Evolutionary conservation across 2,329 filamentous ascomycete genomes (phyloP).

Genomic region (Apiospora kogelbergensis): DNA sequence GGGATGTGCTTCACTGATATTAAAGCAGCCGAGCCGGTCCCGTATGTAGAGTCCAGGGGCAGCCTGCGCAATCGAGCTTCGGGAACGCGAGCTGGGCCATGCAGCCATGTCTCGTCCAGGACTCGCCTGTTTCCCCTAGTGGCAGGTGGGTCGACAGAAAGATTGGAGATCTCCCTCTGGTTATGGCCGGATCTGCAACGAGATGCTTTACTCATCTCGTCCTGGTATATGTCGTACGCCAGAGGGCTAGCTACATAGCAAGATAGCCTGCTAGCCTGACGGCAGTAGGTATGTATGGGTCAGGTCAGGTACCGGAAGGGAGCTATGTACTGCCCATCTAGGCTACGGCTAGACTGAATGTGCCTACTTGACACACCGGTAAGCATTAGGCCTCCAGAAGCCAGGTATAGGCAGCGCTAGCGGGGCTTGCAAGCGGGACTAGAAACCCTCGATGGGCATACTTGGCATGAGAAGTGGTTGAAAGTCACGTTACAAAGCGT

Average conservation of each 20-base stretch:
- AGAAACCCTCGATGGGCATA: neutral
- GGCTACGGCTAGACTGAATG: neutral
- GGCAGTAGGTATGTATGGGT: neutral
- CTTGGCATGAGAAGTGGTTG: too few species aligned
- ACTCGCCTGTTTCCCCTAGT: neutral
- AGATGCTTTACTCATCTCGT: neutral
- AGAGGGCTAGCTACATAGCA: neutral
- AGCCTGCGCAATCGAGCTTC: neutral
- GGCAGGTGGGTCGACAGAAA: neutral
- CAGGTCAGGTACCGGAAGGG: too few species aligned
- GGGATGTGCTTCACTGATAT: neutral
- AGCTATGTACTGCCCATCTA: neutral
- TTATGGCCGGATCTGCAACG: neutral
- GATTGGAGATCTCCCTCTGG: neutral
- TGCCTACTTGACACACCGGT: neutral
- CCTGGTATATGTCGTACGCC: neutral
- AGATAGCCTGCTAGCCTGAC: too few species aligned
- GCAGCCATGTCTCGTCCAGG: neutral
- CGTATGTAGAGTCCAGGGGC: neutral
- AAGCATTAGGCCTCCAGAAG: neutral
- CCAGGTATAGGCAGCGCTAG: neutral
- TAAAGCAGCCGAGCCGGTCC: neutral
- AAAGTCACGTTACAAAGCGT: neutral
- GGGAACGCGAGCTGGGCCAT: neutral
- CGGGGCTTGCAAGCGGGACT: neutral